A percentile compares a stretch with the other conserved stretches of the same genome.
Conservation (phyloP, 106 monocot species). For the Iris macrosiphon region DNA sequence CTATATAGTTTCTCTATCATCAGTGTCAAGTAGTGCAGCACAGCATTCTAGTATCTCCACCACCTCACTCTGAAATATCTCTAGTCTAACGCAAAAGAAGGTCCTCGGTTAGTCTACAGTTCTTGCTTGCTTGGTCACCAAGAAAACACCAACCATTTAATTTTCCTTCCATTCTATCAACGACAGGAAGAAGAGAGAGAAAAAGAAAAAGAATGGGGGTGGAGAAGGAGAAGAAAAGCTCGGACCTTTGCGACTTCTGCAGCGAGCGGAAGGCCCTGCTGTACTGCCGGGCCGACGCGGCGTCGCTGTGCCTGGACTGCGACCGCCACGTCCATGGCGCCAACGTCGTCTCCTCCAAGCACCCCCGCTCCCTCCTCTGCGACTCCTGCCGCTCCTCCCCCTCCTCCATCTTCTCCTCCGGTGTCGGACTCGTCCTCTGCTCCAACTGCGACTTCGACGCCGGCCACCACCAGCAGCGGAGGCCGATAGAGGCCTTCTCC, state of each 20-base stretch:
- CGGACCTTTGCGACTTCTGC: slow-evolving; percentile 15
- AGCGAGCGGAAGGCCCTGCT: slow-evolving; percentile 6
- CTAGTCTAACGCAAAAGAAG: no score
- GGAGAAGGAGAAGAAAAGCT: no score
- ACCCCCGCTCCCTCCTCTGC: slow-evolving; percentile 49
- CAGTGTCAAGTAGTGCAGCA: no score
- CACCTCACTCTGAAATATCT: no score
- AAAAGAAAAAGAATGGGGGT: no score
- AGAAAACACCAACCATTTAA: no score
- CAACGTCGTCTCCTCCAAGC: slow-evolving; percentile 42
- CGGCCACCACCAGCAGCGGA: slow-evolving; percentile 18
- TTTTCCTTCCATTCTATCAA: no score
- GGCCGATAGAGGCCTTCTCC: slow-evolving; percentile 39
- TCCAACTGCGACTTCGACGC: slow-evolving; percentile 43
- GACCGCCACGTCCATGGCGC: slow-evolving; percentile 53
- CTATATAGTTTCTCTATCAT: no score
- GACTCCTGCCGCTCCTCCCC: slow-evolving; percentile 25
- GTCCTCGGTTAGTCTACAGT: no score
- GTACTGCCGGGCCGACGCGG: slow-evolving; percentile 23
- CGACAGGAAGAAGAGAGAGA: background rate
- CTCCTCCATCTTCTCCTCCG: slow-evolving; percentile 30
- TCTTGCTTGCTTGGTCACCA: no score
- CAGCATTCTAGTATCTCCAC: no score
- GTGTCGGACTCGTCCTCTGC: slow-evolving; percentile 31
- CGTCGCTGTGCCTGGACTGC: slow-evolving; percentile 30